phyloP scores from a whole-genome alignment of 192 early-diverging fungal genomes.

The Allomyces arbusculus region DNA sequence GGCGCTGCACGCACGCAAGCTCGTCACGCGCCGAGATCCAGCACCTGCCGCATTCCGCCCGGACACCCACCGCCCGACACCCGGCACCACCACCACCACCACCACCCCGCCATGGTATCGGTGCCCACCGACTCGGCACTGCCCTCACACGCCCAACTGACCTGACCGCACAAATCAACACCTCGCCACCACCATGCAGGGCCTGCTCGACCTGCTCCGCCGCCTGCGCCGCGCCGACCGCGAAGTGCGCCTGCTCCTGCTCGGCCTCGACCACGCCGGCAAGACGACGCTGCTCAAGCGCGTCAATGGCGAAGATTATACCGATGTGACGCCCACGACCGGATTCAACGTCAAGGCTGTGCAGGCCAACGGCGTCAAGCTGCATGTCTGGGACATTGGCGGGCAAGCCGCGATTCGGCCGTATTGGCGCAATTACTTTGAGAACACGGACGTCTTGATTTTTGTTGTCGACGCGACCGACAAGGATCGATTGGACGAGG shows the following conservation, averaged over 20 bases:
- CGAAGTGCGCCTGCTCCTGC: slow-evolving; percentile 31
- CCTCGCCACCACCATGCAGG: slow-evolving; percentile 6
- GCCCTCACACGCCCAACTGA: too few species aligned
- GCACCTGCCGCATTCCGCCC: too few species aligned
- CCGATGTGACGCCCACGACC: slow-evolving; percentile 37
- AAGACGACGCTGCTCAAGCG: slow-evolving; percentile 33
- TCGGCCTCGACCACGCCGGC: slow-evolving; percentile 39
- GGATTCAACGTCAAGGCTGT: slow-evolving; percentile 42
- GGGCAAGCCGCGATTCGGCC: slow-evolving; percentile 31
- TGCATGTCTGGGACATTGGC: slow-evolving; percentile 45
- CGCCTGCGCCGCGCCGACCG: slow-evolving; percentile 17
- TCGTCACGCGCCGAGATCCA: too few species aligned
- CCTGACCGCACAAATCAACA: too few species aligned
- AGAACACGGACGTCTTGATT: slow-evolving; percentile 30
- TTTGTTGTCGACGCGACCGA: slow-evolving; percentile 37
- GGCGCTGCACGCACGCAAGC: too few species aligned
- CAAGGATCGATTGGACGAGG: slow-evolving; percentile 24
- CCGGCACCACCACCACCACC: too few species aligned
- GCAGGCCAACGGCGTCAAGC: slow-evolving; percentile 28
- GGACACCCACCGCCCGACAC: too few species aligned
- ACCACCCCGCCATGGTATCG: too few species aligned
- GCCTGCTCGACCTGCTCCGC: slow-evolving; percentile 27
- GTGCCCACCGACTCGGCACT: too few species aligned
- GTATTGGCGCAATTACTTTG: slow-evolving; percentile 45
- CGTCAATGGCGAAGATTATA: slow-evolving; percentile 29